These are phyloP conservation scores for Fomes fomentarius DNA, from an alignment of 1,284 basidiomycete species.

Conservation along the genomic window DNA sequence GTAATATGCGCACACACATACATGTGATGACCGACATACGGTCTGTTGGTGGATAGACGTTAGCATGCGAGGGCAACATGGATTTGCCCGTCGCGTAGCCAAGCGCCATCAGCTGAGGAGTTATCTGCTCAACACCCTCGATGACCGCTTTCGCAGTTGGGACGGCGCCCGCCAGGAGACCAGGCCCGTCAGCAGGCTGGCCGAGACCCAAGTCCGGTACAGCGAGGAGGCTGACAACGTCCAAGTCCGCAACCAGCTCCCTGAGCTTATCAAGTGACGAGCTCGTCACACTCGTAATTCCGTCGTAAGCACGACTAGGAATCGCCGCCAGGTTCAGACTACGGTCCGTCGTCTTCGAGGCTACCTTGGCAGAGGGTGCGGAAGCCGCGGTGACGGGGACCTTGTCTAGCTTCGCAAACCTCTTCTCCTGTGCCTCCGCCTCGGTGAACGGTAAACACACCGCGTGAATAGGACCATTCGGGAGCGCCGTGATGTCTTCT, in stretches of 20 bases:
- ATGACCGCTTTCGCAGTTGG: constrained; percentile 74
- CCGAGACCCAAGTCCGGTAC: constrained; percentile 64
- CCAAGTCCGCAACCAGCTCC: constrained; percentile 55
- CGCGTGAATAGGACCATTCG: constrained; percentile 66
- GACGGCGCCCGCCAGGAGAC: constrained; percentile 70
- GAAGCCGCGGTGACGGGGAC: constrained; percentile 3
- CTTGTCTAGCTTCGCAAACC: constrained; percentile 47
- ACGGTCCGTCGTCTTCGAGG: constrained; percentile 5
- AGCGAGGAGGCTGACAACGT: constrained; percentile 57
- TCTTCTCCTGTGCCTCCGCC: constrained; percentile 55
- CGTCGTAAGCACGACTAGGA: constrained; percentile 3
- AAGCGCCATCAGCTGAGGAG: constrained; percentile 74
- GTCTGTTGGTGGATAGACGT: constrained; percentile 72
- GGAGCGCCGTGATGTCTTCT: constrained; percentile 18
- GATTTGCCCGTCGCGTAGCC: constrained; percentile 74
- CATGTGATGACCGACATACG: constrained; percentile 80
- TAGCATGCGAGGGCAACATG: constrained; percentile 69
- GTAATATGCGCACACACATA: constrained; percentile 36
- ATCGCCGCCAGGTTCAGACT: constrained; percentile 4
- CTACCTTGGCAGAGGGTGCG: constrained; percentile 2
- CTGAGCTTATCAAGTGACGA: constrained; percentile 55
- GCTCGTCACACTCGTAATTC: constrained; percentile 44
- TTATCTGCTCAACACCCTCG: constrained; percentile 68
- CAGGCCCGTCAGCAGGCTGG: constrained; percentile 53
- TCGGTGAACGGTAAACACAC: constrained; percentile 70